phyloP scores from a whole-genome alignment of 306 rosid genomes.

The Senna siamea region DNA sequence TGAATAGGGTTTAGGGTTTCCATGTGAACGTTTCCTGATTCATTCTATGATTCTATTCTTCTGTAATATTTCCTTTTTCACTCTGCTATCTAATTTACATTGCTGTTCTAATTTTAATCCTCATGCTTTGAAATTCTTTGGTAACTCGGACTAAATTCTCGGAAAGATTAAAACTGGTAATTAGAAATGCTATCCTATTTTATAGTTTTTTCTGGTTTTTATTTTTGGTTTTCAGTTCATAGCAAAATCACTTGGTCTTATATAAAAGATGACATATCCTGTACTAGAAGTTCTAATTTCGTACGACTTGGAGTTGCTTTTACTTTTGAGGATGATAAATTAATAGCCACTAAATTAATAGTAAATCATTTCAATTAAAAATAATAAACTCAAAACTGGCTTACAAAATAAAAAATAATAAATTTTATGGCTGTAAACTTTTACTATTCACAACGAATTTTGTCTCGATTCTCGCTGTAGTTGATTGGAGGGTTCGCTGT shows the following conservation, averaged over 20 bases:
- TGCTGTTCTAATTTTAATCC: background rate
- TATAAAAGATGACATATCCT: background rate
- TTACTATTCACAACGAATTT: background rate
- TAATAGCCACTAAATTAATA: background rate
- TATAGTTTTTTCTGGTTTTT: background rate
- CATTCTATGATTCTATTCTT: background rate
- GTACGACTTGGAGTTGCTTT: background rate
- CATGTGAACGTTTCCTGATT: constrained; percentile 23
- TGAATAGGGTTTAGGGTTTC: constrained; percentile 27
- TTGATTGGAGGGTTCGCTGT: background rate
- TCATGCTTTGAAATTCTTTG: background rate
- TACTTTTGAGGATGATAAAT: background rate
- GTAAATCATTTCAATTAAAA: background rate
- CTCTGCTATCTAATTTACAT: background rate
- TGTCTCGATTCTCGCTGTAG: background rate
- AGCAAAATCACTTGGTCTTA: background rate
- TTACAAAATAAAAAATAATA: background rate
- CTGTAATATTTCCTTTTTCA: background rate
- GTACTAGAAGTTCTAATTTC: background rate
- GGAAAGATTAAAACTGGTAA: background rate
- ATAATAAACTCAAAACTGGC: background rate
- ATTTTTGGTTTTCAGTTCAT: background rate
- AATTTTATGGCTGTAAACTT: background rate
- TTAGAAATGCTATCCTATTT: background rate
- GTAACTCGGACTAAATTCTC: too few relatives aligned